Conservation (phyloP, 2,329 filamentous ascomycete genomes). For the Dactylella cylindrospora region DNA sequence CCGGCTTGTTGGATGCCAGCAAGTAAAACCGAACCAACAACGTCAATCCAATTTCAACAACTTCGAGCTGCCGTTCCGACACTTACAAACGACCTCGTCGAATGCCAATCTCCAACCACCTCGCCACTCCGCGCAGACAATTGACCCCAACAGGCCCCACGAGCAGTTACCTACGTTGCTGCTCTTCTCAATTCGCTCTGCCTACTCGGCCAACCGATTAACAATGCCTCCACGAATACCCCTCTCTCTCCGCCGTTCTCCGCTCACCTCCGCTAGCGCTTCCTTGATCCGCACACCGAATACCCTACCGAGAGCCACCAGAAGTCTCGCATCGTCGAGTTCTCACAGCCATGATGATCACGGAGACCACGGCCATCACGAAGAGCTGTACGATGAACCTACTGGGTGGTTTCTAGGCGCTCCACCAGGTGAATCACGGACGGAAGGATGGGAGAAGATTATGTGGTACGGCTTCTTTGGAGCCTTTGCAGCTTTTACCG, state of each 20-base stretch:
- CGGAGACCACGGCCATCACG: slow-evolving; percentile 59
- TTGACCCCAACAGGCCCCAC: slow-evolving; percentile 13
- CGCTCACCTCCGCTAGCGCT: slow-evolving; percentile 40
- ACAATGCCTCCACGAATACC: slow-evolving; percentile 44
- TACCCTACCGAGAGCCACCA: slow-evolving; percentile 19
- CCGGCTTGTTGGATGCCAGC: neutral
- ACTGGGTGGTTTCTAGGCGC: slow-evolving; percentile 90
- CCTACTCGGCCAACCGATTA: neutral
- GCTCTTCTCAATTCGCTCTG: slow-evolving; percentile 9
- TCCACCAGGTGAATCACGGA: slow-evolving; percentile 90
- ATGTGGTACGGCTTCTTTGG: slow-evolving; percentile 85
- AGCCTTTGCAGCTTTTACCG: slow-evolving; percentile 68
- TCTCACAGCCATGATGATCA: slow-evolving; percentile 48
- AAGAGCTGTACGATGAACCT: slow-evolving; percentile 83
- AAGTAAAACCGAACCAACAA: slow-evolving; percentile 27
- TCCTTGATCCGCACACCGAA: slow-evolving; percentile 39
- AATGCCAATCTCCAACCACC: slow-evolving; percentile 10
- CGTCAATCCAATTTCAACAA: slow-evolving; percentile 33
- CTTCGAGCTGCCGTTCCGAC: too few relatives aligned
- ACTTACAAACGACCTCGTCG: too few relatives aligned
- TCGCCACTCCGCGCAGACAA: neutral
- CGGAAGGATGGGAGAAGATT: slow-evolving; percentile 93
- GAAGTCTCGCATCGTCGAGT: slow-evolving; percentile 28
- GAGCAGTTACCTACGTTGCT: too few relatives aligned
- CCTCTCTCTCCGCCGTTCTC: slow-evolving; percentile 39